A percentile compares a stretch with the other conserved stretches of the same genome.
Conservation (phyloP, 2,329 filamentous ascomycete genomes). For the Aspergillus versicolor region DNA sequence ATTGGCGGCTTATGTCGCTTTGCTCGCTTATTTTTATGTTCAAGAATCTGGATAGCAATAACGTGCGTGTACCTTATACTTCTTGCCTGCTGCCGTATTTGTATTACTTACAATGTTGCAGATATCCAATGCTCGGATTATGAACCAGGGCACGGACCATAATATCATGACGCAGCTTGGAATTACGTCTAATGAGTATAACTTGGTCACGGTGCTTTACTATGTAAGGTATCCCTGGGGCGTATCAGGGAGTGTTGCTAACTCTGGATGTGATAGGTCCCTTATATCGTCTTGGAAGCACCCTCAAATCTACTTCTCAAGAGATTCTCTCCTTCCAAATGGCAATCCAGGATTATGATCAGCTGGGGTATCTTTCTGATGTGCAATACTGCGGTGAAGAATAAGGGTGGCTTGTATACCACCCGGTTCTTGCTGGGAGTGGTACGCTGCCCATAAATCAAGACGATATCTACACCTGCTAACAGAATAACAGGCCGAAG, state of each 20-base stretch:
- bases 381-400: conserved; percentile 41
- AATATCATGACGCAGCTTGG: conserved; percentile 28
- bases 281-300: conserved; percentile 26
- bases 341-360: conserved; percentile 32
- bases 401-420: conserved; percentile 38
- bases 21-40: conserved; percentile 34
- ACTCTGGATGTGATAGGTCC: conserved; percentile 9
- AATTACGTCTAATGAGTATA: conserved; percentile 33
- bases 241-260: not conserved
- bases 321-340: conserved; percentile 30
- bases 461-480: not conserved
- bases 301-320: conserved; percentile 31
- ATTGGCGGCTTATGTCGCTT: conserved; percentile 45
- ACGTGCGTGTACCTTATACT: conserved; percentile 19
- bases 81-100: not conserved
- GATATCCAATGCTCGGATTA: conserved; percentile 36
- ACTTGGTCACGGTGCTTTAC: conserved; percentile 36
- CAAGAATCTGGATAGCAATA: conserved; percentile 33
- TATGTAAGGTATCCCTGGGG: conserved; percentile 27
- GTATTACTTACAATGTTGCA: conserved; percentile 13
- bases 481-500: conserved; percentile 28
- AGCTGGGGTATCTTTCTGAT: conserved; percentile 30
- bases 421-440: conserved; percentile 44
- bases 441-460: conserved; percentile 19
- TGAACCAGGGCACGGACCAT: conserved; percentile 33